Base-by-base conservation (phyloP, 768 basidiomycete genomes). In the Tricholomella constricta region DNA sequence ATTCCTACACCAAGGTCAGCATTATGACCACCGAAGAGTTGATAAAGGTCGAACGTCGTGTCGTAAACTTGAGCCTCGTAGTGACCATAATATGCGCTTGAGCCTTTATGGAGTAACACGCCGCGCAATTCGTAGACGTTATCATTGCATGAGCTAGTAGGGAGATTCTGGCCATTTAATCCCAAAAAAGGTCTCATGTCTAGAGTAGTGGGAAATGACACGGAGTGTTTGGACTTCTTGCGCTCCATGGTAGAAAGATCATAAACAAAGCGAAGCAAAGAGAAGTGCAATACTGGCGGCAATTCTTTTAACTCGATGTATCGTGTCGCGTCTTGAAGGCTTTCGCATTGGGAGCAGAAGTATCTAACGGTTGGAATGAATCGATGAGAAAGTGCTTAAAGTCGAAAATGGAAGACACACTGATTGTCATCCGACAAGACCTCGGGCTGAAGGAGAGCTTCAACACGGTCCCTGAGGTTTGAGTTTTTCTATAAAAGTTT, bases 181-280 rank as follows among this genome's bases (percentile, higher is more conserved):
- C 72, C 75, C 27, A 92, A 57, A 64, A 85, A 94, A 25, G 65
- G 76, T 45, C 70, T 73, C 90, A 98, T 92, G 61, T 91, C 80
- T 15, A 97, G 73, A 7, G 68, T 66, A 17, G 73, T 74, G 0
- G 94, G 94, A 68, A 93, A 98, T n/a, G 78, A 73, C 37, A 98
- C 83, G 27, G 76, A 70, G 54, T 91, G 80, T 67, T 94, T 94
- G 48, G 86, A 88, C 72, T 98, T 98, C 70, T 86, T 91, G 56
- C 96, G 84, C 60, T 88, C 84, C 78, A 88, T 82, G 0, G 86
- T 83, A 20, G 82, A 71, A 29, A 86, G 59, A 69, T 95, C 91
- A 62, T 89, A 98, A 25, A 91, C 84, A 69, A 98, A 98, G n/a
- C 96, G 90, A 51, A 96, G 80, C 46, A 98, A 71, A 19, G 94